Conservation (phyloP, 2,329 filamentous ascomycete genomes). For the Ophiostoma piceae region DNA sequence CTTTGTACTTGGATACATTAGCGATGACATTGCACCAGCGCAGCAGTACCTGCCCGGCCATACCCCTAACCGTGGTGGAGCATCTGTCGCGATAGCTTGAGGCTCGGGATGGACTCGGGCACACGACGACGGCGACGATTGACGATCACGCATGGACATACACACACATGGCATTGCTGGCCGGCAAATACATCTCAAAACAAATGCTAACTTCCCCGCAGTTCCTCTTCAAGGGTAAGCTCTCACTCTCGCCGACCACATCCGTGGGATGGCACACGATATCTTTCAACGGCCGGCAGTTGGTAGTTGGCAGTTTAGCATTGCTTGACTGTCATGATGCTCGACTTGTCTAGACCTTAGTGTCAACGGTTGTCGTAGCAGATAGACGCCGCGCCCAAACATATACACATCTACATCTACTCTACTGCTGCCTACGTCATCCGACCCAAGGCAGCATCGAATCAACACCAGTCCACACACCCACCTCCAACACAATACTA, state of each 20-base stretch:
- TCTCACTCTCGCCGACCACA: conserved; percentile 5
- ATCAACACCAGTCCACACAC: not conserved
- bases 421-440: not conserved
- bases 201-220: conserved; percentile 38
- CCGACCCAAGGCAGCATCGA: not conserved
- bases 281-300: not conserved
- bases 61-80: conserved; percentile 14
- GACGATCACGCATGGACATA: not conserved
- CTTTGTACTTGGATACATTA: not conserved
- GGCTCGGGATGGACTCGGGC: not conserved
- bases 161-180: not conserved
- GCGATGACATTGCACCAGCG: not conserved
- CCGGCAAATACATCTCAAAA: not conserved
- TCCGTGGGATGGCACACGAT: not conserved
- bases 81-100: conserved; percentile 9
- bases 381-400: not conserved
- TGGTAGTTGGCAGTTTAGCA: not conserved
- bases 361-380: no score
- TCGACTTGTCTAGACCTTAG: no score
- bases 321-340: no score
- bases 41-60: conserved; percentile 4
- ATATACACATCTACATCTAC: not conserved
- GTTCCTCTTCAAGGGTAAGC: conserved; percentile 97
- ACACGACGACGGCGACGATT: not conserved
- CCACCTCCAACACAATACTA: not conserved